These are phyloP conservation scores for Lecanicillium sp. DNA, from an alignment of 2,329 filamentous ascomycete genomes.

Conservation along the genomic window DNA sequence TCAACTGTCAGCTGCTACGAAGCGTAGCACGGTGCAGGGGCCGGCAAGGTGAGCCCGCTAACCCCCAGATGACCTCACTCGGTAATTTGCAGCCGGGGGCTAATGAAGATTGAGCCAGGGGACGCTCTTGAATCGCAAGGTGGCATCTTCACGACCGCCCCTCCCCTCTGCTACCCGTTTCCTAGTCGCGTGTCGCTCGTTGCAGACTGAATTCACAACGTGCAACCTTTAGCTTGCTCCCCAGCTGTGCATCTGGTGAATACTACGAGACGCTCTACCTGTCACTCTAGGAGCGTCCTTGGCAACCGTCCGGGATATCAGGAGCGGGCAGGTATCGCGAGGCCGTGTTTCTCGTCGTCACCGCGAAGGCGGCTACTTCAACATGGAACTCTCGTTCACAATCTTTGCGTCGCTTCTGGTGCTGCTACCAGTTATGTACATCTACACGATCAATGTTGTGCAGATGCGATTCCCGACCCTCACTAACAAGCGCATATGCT, in stretches of 20 bases:
- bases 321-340: background rate
- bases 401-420: slow-evolving; percentile 25
- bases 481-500: slow-evolving; percentile 75
- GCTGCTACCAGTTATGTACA: slow-evolving; percentile 43
- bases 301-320: no score
- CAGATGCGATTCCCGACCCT: slow-evolving; percentile 55
- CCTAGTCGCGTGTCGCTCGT: background rate
- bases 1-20: no score
- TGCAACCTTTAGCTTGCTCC: background rate
- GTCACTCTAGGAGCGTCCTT: no score
- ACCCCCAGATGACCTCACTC: slow-evolving; percentile 8
- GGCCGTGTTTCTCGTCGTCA: background rate
- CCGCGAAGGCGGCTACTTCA: background rate
- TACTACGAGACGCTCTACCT: background rate
- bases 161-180: background rate
- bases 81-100: slow-evolving; percentile 8
- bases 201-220: background rate
- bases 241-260: background rate
- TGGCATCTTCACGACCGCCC: slow-evolving; percentile 17
- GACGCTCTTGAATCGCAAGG: slow-evolving; percentile 18
- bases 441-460: slow-evolving; percentile 39
- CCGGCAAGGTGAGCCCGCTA: slow-evolving; percentile 1
- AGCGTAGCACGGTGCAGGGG: no score
- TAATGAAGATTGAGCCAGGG: slow-evolving; percentile 12
- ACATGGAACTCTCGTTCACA: slow-evolving; percentile 12